phyloP scores from a whole-genome alignment of 371 early-diverging fungal species.

The Mucor mucedo region DNA sequence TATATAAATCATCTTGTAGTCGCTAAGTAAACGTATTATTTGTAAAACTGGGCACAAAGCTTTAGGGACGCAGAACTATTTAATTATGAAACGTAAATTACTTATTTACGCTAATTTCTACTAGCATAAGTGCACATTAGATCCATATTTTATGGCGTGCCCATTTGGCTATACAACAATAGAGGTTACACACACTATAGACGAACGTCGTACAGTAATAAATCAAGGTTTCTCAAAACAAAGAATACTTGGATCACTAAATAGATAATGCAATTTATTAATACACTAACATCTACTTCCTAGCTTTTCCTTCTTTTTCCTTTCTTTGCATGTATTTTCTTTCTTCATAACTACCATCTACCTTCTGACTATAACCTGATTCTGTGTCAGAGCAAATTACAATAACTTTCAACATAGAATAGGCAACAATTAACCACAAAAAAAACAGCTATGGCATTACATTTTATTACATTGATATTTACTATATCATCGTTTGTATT shows the following conservation, averaged over 20 bases:
- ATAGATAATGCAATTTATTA: conserved; percentile 4
- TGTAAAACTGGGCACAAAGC: no score
- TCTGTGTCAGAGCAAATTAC: not conserved
- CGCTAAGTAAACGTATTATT: no score
- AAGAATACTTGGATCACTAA: conserved; percentile 2
- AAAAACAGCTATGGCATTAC: conserved; percentile 18
- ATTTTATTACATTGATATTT: conserved; percentile 31
- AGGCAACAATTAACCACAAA: not conserved
- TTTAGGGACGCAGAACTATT: no score
- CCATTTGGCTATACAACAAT: not conserved
- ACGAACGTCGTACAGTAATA: conserved; percentile 9
- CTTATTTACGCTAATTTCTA: no score
- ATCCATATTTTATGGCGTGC: no score
- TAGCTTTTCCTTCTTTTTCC: not conserved
- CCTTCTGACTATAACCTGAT: not conserved
- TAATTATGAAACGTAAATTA: no score
- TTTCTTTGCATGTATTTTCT: not conserved
- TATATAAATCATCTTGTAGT: no score
- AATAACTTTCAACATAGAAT: not conserved
- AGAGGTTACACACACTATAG: not conserved
- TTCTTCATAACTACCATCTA: not conserved
- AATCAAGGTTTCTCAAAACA: conserved; percentile 1
- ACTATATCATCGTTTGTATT: conserved; percentile 31
- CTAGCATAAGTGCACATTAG: no score
- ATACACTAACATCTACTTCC: not conserved